Evolutionary conservation across 768 basidiomycete species (phyloP), one percentile per base, ranked within the genome.

Genomic region (Phlegmacium glaucopus): DNA sequence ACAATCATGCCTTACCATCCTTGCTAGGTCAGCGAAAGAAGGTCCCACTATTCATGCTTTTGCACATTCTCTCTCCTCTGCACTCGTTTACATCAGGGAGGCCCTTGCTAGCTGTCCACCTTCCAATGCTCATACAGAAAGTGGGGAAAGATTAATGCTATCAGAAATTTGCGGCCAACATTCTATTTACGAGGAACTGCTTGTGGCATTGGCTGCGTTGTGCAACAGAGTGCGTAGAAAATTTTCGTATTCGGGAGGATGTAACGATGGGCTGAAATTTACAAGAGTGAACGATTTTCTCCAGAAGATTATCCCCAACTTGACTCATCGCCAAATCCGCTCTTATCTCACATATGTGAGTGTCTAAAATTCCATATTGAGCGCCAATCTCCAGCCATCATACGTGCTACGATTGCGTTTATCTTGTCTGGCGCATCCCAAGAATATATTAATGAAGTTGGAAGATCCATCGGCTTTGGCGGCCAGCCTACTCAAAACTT

Each of bases 21-120:
- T 50, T 29, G 39, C 28, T 43, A 83, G 79, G 53, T 72, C 68
- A 49, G 63, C 70, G 8, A 68, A 63, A 38, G 72, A 74, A 48
- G 77, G 75, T 7, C 72, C 83, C 6, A 79, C 80, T 8, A 67
- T 81, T 12, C 79, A 87, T 57, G 81, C 87, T 3, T 82, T 88
- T 52, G 75, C 78, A 0, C 85, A 90, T 59, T 72, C 79, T 0
- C 66, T 88, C 4, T 79, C 83, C 2, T 77, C 77, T 0, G 69
- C 78, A 3, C 64, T 86, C 1, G 61, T 66, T 4, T 76, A 71
- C 53, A 59, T 87, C 28, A 76, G 81, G n/a, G 66, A 73, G 15
- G 59, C 56, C 3, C 60, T 85, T 10, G 63, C 72, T 18, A 48
- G 55, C 29, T 68, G 70, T 42, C 71, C 75, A 0, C 73, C 77